Evolutionary conservation across 768 basidiomycete genomes (phyloP), one percentile per base, ranked within the genome.

Genomic region (Auricularia cornea): DNA sequence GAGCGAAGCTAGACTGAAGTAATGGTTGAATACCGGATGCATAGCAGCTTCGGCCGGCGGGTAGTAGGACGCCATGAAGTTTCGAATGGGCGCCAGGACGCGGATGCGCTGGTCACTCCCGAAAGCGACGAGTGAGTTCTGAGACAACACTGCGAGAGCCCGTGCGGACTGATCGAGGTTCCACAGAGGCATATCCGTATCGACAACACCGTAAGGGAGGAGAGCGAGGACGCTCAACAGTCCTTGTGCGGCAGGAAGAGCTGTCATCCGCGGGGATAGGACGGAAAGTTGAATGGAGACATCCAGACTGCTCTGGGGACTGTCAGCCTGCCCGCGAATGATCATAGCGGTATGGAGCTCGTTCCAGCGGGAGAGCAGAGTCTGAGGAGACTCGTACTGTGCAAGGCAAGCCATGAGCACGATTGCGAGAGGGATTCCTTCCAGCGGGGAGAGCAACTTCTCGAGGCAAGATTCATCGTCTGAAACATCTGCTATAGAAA

Each of bases 401-500:
- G 65, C 68, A 2, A 64, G 62, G 33, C 69, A 69, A 3, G 77
- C 77, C 68, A 77, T 69, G 3, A 78, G 68, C 23, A 70, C 73
- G 32, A 78, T 66, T n/a, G 69, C 69, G 1, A 70, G 68, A 26
- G 69, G 69, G 23, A 70, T 62, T 54, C 31, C 64, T 23, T 70
- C 69, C 52, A 70, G 60, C 20, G 64, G 64, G 35, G 51, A 26
- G 18, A 69, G 60, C 28, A 70, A 57, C 66, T 30, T 54, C 52
- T 66, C 66, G 59, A 69, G 61, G 33, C 63, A 59, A 16, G 65
- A 65, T 26, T 70, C 69, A 59, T 66, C 61, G 60, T 69, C 69
- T 44, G 63, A 41, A 40, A 64, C 65, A 63, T 68, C 69, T 33
- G 68, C 67, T 35, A 69, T 63, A 41, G 68, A 63, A 10, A 65